phyloP scores from a whole-genome alignment of 768 basidiomycete genomes.

The Gymnopilus junonius region DNA sequence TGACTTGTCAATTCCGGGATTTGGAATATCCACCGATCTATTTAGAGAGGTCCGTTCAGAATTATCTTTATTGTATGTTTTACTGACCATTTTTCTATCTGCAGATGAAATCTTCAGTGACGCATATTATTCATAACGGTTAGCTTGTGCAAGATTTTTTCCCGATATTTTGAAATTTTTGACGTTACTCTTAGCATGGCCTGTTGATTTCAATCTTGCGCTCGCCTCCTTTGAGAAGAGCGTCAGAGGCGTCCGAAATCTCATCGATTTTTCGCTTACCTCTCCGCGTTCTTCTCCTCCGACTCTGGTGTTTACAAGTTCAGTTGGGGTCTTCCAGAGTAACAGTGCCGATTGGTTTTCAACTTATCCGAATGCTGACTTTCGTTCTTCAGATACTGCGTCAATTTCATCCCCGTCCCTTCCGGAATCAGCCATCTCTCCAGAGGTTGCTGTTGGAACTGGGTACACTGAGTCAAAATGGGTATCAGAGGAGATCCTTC shows the following conservation, averaged over 20 bases:
- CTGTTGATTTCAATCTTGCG: slow-evolving; percentile 49
- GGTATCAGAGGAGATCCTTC: slow-evolving; percentile 22
- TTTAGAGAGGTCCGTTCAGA: slow-evolving; percentile 1
- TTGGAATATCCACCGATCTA: not conserved
- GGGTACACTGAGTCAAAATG: slow-evolving; percentile 48
- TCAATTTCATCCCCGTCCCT: slow-evolving; percentile 7
- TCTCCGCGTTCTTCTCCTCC: slow-evolving; percentile 27
- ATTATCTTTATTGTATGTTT: not conserved
- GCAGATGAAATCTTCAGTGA: slow-evolving; percentile 9
- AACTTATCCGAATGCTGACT: slow-evolving; percentile 14
- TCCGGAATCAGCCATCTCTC: slow-evolving; percentile 9
- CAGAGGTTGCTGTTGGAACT: slow-evolving; percentile 26
- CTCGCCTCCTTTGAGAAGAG: slow-evolving; percentile 55
- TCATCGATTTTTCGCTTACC: slow-evolving; percentile 44
- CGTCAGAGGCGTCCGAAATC: slow-evolving; percentile 48
- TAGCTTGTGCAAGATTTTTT: not conserved
- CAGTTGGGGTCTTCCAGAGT: slow-evolving; percentile 36
- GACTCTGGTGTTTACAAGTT: slow-evolving; percentile 44
- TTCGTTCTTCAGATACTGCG: slow-evolving; percentile 27
- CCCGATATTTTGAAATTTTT: no score
- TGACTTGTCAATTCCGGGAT: not conserved
- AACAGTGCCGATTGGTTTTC: not conserved
- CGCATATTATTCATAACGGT: slow-evolving; percentile 18
- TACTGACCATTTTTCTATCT: not conserved
- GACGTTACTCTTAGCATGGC: slow-evolving; percentile 39